Evolutionary conservation across 1,139 yeast genomes (phyloP), one percentile per base, ranked within the genome.

Genomic region (Kurtzmaniella quercitrusa): DNA sequence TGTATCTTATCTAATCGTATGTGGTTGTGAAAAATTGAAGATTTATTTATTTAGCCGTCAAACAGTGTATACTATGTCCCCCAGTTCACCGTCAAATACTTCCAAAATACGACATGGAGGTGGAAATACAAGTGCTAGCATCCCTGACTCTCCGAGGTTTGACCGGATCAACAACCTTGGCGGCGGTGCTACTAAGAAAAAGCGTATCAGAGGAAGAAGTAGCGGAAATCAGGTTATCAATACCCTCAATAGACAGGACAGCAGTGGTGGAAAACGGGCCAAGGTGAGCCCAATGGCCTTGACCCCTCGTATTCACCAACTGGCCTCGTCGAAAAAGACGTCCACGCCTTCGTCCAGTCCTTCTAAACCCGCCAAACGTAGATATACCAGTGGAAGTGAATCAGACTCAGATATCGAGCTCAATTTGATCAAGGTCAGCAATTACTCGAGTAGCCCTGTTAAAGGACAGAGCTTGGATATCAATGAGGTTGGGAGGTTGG

Each of bases 371-470:
- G 10, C 12, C 31, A 27, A 27, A 27, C 14, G 14, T 11, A 23
- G 8, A 36, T 21, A 9, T 12, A n/a, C n/a, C n/a, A 12, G 19
- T 36, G 14, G 36, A 12, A 19, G 25, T 19, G 38, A 19, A 10
- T 36, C 38, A 18, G 48, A 41, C 29, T 44, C 45, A 39, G 50
- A 43, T 17, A 29, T 38, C n/a, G 48, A 44, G 11, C 39, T 25
- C 8, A 37, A 43, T 17, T 42, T 49, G 16, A 49, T 49, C 17
- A 41, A 46, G 27, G 42, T 48, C 21, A 27, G 33, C 2, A 37
- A 44, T 15, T 44, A 47, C 12, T 45, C 51, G 4, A 46, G 49
- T 34, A 49, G 52, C 37, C 52, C 52, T 9, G 21, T 39, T 14
- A 42, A 38, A 23, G 19, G 42, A 23, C 42, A 29, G 3, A 44